Evolutionary conservation across 2,329 filamentous ascomycete genomes (phyloP), one percentile per base, ranked within the genome.

Genomic region (Fusarium sp.): DNA sequence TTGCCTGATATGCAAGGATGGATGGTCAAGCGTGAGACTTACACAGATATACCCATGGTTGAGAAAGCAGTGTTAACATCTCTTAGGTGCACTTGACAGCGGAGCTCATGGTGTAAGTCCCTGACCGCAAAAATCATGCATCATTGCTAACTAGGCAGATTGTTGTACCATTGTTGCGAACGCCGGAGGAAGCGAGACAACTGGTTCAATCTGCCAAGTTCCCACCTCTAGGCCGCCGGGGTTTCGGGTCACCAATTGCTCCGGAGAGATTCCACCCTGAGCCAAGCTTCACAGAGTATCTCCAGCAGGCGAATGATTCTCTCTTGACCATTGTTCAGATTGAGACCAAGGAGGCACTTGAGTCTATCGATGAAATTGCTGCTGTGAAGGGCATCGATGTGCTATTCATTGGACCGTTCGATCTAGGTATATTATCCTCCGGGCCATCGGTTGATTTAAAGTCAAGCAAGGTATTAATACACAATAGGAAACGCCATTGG

Each of bases 251-350:
- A 11, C 83, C 84, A 29, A 82, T 85, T 63, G 82, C 83, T 11
- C 69, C 76, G 4, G 78, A 78, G 41, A 79, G 81, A 33, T 84
- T 85, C 70, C 79, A 75, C 23, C 82, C 82, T 52, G 79, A 80
- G 18, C 78, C 83, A 12, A 81, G 77, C 8, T 81, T 83, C 21
- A 82, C 81, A 5, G 81, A 85, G 54, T 86, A 86, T 62, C 80
- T 86, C 69, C 79, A 82, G 63, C 79, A 83, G 39, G 84, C 84
- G 43, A 86, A 86, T 63, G 79, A 85, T 54, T 70, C 77, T 29
- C 81, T 91, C 23, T 75, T 91, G 60, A 90, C 87, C 18, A 89
- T 91, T 79, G 87, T 91, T 13, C 89, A 91, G 76, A 91, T 92
- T 53, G 89, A 92, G 79, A 91, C 89, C 1, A 80, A 82, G 63